Evolutionary conservation across 495 filamentous ascomycete species (phyloP).

Genomic region (Penicillium taxi): DNA sequence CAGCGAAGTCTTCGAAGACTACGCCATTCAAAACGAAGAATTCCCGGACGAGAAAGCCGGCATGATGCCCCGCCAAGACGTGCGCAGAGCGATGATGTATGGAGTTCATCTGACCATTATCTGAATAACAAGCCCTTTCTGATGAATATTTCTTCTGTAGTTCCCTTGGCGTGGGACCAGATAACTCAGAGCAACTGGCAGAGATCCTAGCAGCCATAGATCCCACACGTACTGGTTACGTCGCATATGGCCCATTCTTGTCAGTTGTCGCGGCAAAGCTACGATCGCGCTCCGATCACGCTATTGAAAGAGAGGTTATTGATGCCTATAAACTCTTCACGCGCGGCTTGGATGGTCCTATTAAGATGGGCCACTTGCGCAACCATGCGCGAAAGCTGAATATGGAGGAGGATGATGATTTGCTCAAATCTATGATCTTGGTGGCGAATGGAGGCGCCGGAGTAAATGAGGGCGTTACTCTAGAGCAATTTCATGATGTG

Average conservation of each 20-base stretch:
- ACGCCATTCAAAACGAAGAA: conserved; percentile 50
- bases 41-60: conserved; percentile 61
- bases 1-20: conserved; percentile 78
- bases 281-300: conserved; percentile 45
- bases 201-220: conserved; percentile 72
- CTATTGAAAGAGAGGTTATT: conserved; percentile 59
- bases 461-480: conserved; percentile 59
- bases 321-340: conserved; percentile 77
- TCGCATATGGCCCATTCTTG: conserved; percentile 69
- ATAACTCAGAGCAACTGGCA: conserved; percentile 54
- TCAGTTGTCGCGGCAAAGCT: conserved; percentile 80
- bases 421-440: conserved; percentile 84
- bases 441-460: conserved; percentile 82
- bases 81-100: conserved; percentile 76
- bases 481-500: conserved; percentile 76
- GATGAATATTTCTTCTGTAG: no score
- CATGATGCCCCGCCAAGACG: conserved; percentile 67
- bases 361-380: conserved; percentile 68
- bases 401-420: conserved; percentile 59
- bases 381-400: conserved; percentile 74
- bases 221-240: conserved; percentile 68
- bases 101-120: conserved; percentile 4
- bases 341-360: conserved; percentile 42
- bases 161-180: conserved; percentile 64
- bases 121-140: no score